Percentiles rank a stretch among this genome's conserved stretches.
Evolutionary conservation across 1,284 basidiomycete genomes (phyloP).

Genomic region (Heterobasidion irregulare): DNA sequence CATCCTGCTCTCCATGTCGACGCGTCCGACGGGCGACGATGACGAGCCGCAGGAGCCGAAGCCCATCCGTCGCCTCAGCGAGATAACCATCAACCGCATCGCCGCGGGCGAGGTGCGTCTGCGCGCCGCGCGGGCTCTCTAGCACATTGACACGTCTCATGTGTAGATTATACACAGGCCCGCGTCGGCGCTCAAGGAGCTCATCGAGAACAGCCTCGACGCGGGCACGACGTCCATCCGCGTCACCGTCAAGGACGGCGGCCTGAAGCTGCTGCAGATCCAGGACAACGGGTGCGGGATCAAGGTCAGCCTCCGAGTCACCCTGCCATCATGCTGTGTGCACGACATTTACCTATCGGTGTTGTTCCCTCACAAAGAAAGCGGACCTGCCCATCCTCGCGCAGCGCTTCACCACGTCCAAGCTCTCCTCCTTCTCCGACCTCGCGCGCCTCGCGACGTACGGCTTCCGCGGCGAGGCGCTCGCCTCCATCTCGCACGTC

Average conservation of each 20-base stretch:
- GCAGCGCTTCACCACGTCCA: slow-evolving; percentile 94
- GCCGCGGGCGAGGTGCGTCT: slow-evolving; percentile 69
- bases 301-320: slow-evolving; percentile 39
- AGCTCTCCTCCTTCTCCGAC: slow-evolving; percentile 84
- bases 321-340: background rate
- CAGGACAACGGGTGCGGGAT: slow-evolving; percentile 97
- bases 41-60: slow-evolving; percentile 19
- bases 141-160: background rate
- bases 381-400: slow-evolving; percentile 86
- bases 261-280: slow-evolving; percentile 92
- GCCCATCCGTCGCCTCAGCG: slow-evolving; percentile 64
- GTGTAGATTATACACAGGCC: slow-evolving; percentile 91
- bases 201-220: slow-evolving; percentile 93
- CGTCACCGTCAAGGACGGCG: slow-evolving; percentile 90
- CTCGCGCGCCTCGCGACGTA: slow-evolving; percentile 84
- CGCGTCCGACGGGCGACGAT: background rate
- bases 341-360: background rate
- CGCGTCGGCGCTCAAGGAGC: slow-evolving; percentile 92
- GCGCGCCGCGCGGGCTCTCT: background rate
- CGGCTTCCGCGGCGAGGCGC: slow-evolving; percentile 95
- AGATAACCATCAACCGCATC: slow-evolving; percentile 73
- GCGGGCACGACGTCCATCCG: slow-evolving; percentile 86
- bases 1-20: background rate
- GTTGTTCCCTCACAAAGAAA: slow-evolving; percentile 26
- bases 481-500: slow-evolving; percentile 95